Base-by-base conservation (phyloP, 2,329 filamentous ascomycete genomes). In the Geoglossum cookeanum region DNA sequence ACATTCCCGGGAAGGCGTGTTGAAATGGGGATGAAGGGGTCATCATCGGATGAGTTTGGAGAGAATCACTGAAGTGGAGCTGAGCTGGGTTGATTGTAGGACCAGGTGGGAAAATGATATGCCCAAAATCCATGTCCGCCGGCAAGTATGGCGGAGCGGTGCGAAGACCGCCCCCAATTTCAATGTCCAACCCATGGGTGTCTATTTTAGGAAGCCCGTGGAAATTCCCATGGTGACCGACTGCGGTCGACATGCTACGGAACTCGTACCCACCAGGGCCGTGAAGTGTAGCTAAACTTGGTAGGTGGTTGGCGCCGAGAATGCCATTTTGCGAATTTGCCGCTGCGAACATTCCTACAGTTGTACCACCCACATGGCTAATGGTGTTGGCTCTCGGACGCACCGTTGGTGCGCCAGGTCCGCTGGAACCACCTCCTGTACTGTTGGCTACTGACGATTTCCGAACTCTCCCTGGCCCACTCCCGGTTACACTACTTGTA, bases 321-420 rank as follows among this genome's bases (percentile, higher is more conserved):
- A 27, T 22, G 30, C 22, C 44, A n/a, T 44, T 37, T 3, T 29
- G 11, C 27, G 42, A 33, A 29, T 78, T 81, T 55, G 78, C 77
- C 11, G 78, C 73, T 55, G 79, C 79, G 61, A 87, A 76, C 71
- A 92, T 79, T 63, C 84, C 86, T 68, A 94, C 78, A 45, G 83
- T 80, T 57, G 77, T 76, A 58, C 80, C 79, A 67, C 96, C 92
- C 58, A 97, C 81, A 68, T 97, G 90, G 66, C 90, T 92, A 66
- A 98, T 94, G 42, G 92, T 98, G 68, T 97, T 97, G 57, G 92
- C 91, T 64, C 92, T 78, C 27, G 91, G 92, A 62, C 92, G 79
- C 80, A 91, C 90, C 11, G 77, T 75, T 56, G 76, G 75, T 57
- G 74, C 71, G 60, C 71, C 74, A 35, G 72, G 68, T 55, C 71